These are phyloP conservation scores for Lithospermum erythrorhizon DNA, from an alignment of 257 asterid genomes.

Conservation along the genomic window DNA sequence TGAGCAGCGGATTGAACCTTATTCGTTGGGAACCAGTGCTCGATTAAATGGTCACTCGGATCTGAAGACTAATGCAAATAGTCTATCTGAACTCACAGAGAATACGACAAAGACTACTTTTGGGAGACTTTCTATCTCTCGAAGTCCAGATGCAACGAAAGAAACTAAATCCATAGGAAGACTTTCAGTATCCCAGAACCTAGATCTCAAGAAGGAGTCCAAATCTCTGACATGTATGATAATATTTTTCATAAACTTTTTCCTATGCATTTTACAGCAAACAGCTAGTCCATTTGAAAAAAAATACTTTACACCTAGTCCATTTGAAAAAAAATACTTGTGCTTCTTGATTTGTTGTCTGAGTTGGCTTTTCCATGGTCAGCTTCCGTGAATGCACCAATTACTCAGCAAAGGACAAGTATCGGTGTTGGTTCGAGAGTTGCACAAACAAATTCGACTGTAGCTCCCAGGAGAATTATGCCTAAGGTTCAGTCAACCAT, in stretches of 20 bases:
- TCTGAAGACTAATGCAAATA: constrained; percentile 51
- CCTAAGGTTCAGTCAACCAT: constrained; percentile 48
- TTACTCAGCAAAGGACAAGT: constrained; percentile 68
- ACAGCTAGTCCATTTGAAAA: constrained; percentile 1
- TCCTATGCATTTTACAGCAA: background rate
- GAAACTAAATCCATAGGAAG: constrained; percentile 58
- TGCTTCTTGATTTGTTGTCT: constrained; percentile 11
- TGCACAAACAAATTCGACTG: constrained; percentile 36
- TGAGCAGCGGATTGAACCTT: constrained; percentile 87
- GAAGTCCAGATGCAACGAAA: constrained; percentile 58
- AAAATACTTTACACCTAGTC: constrained; percentile 1
- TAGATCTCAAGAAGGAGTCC: constrained; percentile 57
- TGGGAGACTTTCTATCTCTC: constrained; percentile 74
- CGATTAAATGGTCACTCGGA: constrained; percentile 50
- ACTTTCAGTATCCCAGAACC: constrained; percentile 55
- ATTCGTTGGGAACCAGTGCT: constrained; percentile 50
- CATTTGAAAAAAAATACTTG: background rate
- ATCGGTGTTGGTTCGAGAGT: constrained; percentile 36
- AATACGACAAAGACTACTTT: constrained; percentile 46
- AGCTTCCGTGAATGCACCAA: constrained; percentile 58
- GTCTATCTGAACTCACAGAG: constrained; percentile 46
- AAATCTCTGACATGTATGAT: constrained; percentile 59
- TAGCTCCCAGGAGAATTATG: constrained; percentile 51
- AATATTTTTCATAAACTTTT: constrained; percentile 3
- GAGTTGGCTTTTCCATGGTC: constrained; percentile 7